These are phyloP conservation scores for Epichloe coenophiala DNA, from an alignment of 2,329 filamentous ascomycete species.

Conservation along the genomic window DNA sequence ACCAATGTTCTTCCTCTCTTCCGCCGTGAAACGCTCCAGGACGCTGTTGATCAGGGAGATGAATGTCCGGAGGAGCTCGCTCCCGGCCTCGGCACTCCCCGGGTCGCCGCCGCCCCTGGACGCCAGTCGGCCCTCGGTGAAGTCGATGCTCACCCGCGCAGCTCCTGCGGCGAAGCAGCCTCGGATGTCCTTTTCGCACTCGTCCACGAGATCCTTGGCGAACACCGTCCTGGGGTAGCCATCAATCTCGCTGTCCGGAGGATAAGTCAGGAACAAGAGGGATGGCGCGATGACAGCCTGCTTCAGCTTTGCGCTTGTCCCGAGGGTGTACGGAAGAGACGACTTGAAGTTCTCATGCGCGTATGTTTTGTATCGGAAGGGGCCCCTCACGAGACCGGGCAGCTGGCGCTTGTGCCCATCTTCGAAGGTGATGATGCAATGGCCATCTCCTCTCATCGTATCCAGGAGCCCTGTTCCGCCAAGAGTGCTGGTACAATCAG, in stretches of 20 bases:
- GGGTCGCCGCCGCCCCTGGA: conserved; percentile 1
- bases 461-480: conserved; percentile 3
- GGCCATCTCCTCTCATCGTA: conserved; percentile 5
- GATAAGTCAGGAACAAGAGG: conserved; percentile 6
- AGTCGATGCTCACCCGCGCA: conserved; percentile 6
- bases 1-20: conserved; percentile 6
- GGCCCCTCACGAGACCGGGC: conserved; percentile 3
- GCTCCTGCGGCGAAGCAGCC: conserved; percentile 7
- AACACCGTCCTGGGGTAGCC: conserved; percentile 4
- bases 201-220: conserved; percentile 4
- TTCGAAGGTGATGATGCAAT: conserved; percentile 5
- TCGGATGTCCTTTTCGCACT: conserved; percentile 8
- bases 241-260: conserved; percentile 4
- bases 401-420: conserved; percentile 8
- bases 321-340: conserved; percentile 3
- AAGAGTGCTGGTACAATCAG: conserved; percentile 1
- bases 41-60: conserved; percentile 6
- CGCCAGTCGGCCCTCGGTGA: conserved; percentile 8
- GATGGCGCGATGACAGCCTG: conserved; percentile 6
- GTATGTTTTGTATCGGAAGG: conserved; percentile 6
- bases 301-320: conserved; percentile 2
- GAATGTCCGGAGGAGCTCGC: conserved; percentile 4
- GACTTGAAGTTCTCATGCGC: conserved; percentile 5
- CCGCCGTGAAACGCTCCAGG: conserved; percentile 3
- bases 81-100: conserved; percentile 4